These are phyloP conservation scores for Candida ortonii DNA, from an alignment of 805 yeast genomes.

Conservation along the genomic window DNA sequence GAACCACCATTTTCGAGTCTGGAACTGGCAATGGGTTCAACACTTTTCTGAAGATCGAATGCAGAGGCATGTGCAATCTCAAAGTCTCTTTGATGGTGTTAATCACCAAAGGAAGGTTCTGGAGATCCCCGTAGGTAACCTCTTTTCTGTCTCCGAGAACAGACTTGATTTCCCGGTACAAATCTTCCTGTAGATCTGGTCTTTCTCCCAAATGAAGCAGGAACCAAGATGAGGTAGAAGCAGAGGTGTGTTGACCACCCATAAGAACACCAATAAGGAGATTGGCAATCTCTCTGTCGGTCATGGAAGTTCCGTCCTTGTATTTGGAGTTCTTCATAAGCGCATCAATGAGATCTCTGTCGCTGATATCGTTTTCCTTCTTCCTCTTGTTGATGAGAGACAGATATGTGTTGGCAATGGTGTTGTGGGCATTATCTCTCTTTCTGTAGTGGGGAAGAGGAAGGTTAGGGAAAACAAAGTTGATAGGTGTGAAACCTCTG, in stretches of 20 bases:
- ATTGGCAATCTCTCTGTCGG: conserved; percentile 92
- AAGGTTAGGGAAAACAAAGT: conserved; percentile 91
- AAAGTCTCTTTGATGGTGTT: conserved; percentile 88
- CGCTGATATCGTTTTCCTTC: conserved; percentile 67
- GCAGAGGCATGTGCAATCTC: conserved; percentile 95
- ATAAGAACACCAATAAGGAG: conserved; percentile 90
- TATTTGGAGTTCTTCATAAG: conserved; percentile 79
- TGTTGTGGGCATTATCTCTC: conserved; percentile 86
- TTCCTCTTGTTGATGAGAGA: conserved; percentile 74
- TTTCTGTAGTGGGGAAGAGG: conserved; percentile 74
- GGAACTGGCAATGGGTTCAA: conserved; percentile 76
- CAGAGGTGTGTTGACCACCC: conserved; percentile 99
- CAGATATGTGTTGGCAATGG: conserved; percentile 78
- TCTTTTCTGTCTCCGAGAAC: conserved; percentile 57
- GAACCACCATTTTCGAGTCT: conserved; percentile 74
- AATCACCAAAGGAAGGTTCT: conserved; percentile 76
- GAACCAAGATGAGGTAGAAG: conserved; percentile 95
- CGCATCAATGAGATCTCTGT: conserved; percentile 86
- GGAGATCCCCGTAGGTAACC: conserved; percentile 77
- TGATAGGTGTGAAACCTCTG: conserved; percentile 93
- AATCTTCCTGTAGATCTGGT: conserved; percentile 80
- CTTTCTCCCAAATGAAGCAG: conserved; percentile 84
- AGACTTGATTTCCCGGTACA: conserved; percentile 68
- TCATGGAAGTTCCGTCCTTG: conserved; percentile 92
- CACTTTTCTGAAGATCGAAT: conserved; percentile 92